Evolutionary conservation across 2,329 filamentous ascomycete species (phyloP).

Genomic region (Hirsutella rhossiliensis): DNA sequence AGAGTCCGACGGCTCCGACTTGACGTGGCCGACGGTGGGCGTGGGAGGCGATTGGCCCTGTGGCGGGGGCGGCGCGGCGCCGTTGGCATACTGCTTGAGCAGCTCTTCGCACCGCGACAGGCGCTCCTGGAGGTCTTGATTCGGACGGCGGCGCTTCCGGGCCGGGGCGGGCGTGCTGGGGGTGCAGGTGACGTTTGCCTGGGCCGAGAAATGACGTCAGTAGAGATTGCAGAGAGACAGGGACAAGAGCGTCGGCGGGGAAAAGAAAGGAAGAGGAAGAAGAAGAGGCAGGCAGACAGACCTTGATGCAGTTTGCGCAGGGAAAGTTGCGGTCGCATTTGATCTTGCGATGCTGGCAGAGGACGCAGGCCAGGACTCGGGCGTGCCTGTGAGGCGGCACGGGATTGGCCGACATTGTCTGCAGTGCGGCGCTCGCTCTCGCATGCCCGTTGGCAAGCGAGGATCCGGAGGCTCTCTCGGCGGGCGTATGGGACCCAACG

Average conservation of each 20-base stretch:
- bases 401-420: slow-evolving; percentile 19
- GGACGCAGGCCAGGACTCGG: slow-evolving; percentile 39
- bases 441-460: slow-evolving; percentile 15
- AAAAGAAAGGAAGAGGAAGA: not conserved
- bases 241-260: not conserved
- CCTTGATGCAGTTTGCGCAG: slow-evolving; percentile 49
- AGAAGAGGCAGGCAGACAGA: slow-evolving; percentile 15
- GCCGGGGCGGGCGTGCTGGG: slow-evolving; percentile 48
- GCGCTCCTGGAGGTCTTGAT: slow-evolving; percentile 49
- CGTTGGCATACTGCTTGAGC: slow-evolving; percentile 41
- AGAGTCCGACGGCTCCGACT: slow-evolving; percentile 13
- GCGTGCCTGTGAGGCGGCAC: slow-evolving; percentile 23
- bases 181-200: slow-evolving; percentile 48
- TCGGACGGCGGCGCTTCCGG: slow-evolving; percentile 45
- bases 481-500: not conserved
- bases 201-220: not conserved
- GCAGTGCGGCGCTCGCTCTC: slow-evolving; percentile 6
- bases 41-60: slow-evolving; percentile 7
- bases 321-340: slow-evolving; percentile 48
- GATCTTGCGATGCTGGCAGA: slow-evolving; percentile 51
- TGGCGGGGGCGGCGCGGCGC: slow-evolving; percentile 14
- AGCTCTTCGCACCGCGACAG: slow-evolving; percentile 47
- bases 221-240: not conserved
- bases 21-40: slow-evolving; percentile 6
- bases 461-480: not conserved